Base-by-base conservation (phyloP, 2,329 filamentous ascomycete species). In the Colletotrichum simmondsii region DNA sequence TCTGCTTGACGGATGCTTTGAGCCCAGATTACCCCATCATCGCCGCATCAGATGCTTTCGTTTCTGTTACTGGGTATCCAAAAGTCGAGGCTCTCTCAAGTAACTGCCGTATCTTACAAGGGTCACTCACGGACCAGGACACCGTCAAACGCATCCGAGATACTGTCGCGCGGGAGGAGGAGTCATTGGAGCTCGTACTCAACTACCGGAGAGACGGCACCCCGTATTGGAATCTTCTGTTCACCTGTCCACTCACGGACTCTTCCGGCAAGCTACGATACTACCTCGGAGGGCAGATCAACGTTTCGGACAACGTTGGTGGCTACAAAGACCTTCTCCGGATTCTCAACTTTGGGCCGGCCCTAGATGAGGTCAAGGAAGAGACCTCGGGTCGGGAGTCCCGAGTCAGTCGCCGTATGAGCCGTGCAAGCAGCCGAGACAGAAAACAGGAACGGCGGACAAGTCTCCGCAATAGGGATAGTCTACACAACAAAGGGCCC, bases 141-240 rank as follows among this genome's bases (percentile, higher is more conserved):
- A 78, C 83, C 2, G 80, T 86, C 3, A 76, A 77, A 42, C 84
- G 86, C 4, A 78, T 90, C 16, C 82, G 82, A 46, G 77, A 82
- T 1, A 80, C 83, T 0, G 83, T 89, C 3, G 79, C 82, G 65
- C 78, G 78, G 2, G 80, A 81, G 0, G 81, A 87, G 64, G 87
- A 88, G 70, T 83, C 81, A 0, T 83, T 87, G 0, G 87, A 89
- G 73, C 78, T 90, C 2, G 74, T 90, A 3, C 80, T 89, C 8
- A 89, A 89, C 73, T 86, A 87, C 71, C 83, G 83, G 22, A 85
- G 87, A 68, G 85, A 86, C 59, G 87, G 87, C 10, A 82, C 85
- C 26, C 86, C 87, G 0, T 90, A 89, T 75, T 90, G 87, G 87
- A 91, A 91, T 63, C 77, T 91, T 10, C 80, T 91, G 0, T 90